Evolutionary conservation across 495 filamentous ascomycete species (phyloP), one percentile per base, ranked within the genome.

Genomic region (Alectoria sarmentosa): DNA sequence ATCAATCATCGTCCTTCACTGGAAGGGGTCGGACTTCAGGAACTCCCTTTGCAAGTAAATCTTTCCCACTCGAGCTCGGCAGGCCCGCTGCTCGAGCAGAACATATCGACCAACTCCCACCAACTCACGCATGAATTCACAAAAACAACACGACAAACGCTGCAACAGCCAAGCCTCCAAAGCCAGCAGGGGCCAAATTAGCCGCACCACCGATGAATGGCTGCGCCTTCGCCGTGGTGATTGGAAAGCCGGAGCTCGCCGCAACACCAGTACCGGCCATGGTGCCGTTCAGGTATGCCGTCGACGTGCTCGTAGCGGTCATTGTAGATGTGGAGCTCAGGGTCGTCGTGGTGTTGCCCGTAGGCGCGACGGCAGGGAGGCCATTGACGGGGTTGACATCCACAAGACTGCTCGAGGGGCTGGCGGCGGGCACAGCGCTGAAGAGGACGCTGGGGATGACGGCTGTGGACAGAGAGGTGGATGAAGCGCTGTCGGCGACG

Each of bases 351-450:
- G 52, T 55, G 5, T 15, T 55, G 52, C 3, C 8, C 21, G 52
- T 19, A 34, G 90, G 78, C 11, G 63, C 66, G 39, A 64, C 46
- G 0, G 76, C 67, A 15, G 89, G 78, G 2, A 75, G 69, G 0
- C 68, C 21, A 46, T 83, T 85, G 74, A 88, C 87, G 23, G 72
- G 73, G 74, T 92, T 89, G 52, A 55, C 52, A 7, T 32, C 21
- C 15, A 17, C 1, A 14, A 54, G 49, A 19, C 26, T 34, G 30
- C 52, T 55, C 8, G 52, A 55, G 2, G 52, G 15, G 30, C 52
- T 55, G 13, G 75, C 76, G 60, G 93, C 93, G 0, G 96, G 89
- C 10, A 86, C 84, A 37, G 91, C 93, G 19, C 92, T 75, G 90
- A 98, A 96, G 64, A 83, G 79, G 32, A 96, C 85, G 10, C 75